Conservation (phyloP, 2,329 filamentous ascomycete genomes). For the Trichoderma breve region DNA sequence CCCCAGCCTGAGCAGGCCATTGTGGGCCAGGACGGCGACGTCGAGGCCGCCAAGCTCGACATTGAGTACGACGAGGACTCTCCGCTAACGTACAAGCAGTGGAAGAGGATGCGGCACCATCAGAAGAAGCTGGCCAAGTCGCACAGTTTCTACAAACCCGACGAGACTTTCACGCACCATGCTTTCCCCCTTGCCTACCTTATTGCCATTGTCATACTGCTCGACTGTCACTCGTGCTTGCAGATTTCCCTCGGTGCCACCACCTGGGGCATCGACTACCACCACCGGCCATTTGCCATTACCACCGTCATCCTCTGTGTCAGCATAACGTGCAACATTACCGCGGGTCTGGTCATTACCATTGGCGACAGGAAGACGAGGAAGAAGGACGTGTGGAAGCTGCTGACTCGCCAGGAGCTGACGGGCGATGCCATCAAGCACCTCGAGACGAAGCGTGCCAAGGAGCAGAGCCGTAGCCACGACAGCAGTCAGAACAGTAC, state of each 20-base stretch:
- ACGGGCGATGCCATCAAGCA: slow-evolving; percentile 58
- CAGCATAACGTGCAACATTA: slow-evolving; percentile 75
- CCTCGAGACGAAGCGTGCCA: slow-evolving; percentile 33
- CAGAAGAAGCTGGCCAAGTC: slow-evolving; percentile 77
- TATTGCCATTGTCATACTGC: slow-evolving; percentile 72
- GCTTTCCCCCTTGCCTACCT: slow-evolving; percentile 75
- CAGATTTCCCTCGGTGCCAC: slow-evolving; percentile 76
- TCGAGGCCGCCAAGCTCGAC: slow-evolving; percentile 40
- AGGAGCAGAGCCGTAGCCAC: slow-evolving; percentile 18
- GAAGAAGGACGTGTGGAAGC: slow-evolving; percentile 82
- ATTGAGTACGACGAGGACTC: slow-evolving; percentile 50
- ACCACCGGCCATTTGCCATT: slow-evolving; percentile 64
- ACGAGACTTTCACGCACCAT: slow-evolving; percentile 78
- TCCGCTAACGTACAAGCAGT: slow-evolving; percentile 64
- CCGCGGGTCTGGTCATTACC: slow-evolving; percentile 72
- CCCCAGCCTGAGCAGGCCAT: neutral
- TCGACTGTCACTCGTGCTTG: slow-evolving; percentile 76
- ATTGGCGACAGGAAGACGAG: slow-evolving; percentile 73
- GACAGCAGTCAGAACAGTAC: slow-evolving; percentile 6
- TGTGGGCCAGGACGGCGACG: slow-evolving; percentile 28
- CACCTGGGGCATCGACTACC: slow-evolving; percentile 76
- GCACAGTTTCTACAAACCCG: slow-evolving; percentile 85
- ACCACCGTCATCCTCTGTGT: slow-evolving; percentile 80
- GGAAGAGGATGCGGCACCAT: slow-evolving; percentile 70
- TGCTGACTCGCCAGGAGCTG: slow-evolving; percentile 72